These are phyloP conservation scores for Neurospora sp. DNA, from an alignment of 495 filamentous ascomycete genomes.

Conservation along the genomic window DNA sequence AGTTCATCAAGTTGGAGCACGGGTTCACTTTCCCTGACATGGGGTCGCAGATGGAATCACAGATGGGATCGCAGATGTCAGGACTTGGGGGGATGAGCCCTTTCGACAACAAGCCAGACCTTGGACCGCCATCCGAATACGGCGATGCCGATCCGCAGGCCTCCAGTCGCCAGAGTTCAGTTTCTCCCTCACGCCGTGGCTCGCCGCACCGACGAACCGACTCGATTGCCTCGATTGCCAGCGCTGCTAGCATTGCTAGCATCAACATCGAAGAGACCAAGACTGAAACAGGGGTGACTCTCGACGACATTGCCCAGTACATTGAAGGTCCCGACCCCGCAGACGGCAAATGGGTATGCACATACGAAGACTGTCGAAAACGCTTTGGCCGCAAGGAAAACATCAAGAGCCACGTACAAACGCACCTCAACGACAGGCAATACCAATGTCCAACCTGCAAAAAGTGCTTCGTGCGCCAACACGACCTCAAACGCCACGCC, in stretches of 20 bases:
- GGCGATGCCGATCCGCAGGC: neutral
- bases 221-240: constrained; percentile 37
- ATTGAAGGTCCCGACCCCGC: constrained; percentile 69
- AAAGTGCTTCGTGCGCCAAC: constrained; percentile 92
- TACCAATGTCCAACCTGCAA: constrained; percentile 80
- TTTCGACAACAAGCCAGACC: constrained; percentile 28
- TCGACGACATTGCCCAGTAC: constrained; percentile 76
- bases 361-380: constrained; percentile 71
- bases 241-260: constrained; percentile 44
- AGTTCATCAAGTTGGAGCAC: constrained; percentile 41
- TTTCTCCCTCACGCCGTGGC: constrained; percentile 19
- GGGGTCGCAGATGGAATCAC: constrained; percentile 21
- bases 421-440: constrained; percentile 89
- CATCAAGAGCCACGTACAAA: constrained; percentile 95
- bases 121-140: constrained; percentile 13
- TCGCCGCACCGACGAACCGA: constrained; percentile 39
- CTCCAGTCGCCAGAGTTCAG: neutral
- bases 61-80: constrained; percentile 20
- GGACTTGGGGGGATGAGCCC: constrained; percentile 12
- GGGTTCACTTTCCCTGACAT: constrained; percentile 28
- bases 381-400: constrained; percentile 91
- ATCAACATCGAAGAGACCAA: constrained; percentile 47
- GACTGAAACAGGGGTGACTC: constrained; percentile 65
- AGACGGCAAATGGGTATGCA: constrained; percentile 77
- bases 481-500: constrained; percentile 92